Conservation (phyloP, 2,329 filamentous ascomycete genomes). For the Aspergillus glaucus region DNA sequence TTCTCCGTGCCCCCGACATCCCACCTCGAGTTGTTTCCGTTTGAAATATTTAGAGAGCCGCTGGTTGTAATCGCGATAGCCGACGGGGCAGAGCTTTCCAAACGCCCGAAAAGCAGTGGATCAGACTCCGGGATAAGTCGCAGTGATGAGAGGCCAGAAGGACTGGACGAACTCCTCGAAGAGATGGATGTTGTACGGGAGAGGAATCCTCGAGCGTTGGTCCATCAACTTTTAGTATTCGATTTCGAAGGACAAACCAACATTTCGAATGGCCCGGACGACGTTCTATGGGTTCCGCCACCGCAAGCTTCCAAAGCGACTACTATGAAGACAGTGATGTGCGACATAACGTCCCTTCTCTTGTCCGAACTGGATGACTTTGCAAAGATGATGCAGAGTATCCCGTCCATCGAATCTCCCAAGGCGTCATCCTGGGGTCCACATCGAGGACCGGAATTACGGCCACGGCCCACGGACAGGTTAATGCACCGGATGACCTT, state of each 20-base stretch:
- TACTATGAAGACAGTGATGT: slow-evolving; percentile 75
- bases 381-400: slow-evolving; percentile 64
- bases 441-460: slow-evolving; percentile 46
- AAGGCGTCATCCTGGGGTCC: slow-evolving; percentile 43
- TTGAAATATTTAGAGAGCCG: slow-evolving; percentile 83
- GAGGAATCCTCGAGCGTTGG: slow-evolving; percentile 66
- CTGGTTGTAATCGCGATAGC: slow-evolving; percentile 77
- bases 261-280: slow-evolving; percentile 53
- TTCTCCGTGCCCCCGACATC: slow-evolving; percentile 73
- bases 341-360: slow-evolving; percentile 66
- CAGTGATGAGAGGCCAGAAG: slow-evolving; percentile 24
- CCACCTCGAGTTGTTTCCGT: slow-evolving; percentile 74
- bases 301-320: slow-evolving; percentile 63
- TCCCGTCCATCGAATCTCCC: slow-evolving; percentile 72
- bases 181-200: slow-evolving; percentile 67
- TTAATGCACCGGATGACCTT: slow-evolving; percentile 70
- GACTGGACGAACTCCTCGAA: slow-evolving; percentile 42
- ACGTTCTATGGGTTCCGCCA: slow-evolving; percentile 65
- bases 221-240: slow-evolving; percentile 75
- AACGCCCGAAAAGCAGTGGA: slow-evolving; percentile 14
- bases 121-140: slow-evolving; percentile 7
- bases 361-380: slow-evolving; percentile 70
- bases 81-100: slow-evolving; percentile 65
- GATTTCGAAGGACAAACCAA: slow-evolving; percentile 57
- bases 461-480: slow-evolving; percentile 48